Percentiles rank a stretch among this genome's conserved stretches.
These are phyloP conservation scores for Gloeostereum incarnatum DNA, from an alignment of 768 basidiomycete species.

Conservation along the genomic window DNA sequence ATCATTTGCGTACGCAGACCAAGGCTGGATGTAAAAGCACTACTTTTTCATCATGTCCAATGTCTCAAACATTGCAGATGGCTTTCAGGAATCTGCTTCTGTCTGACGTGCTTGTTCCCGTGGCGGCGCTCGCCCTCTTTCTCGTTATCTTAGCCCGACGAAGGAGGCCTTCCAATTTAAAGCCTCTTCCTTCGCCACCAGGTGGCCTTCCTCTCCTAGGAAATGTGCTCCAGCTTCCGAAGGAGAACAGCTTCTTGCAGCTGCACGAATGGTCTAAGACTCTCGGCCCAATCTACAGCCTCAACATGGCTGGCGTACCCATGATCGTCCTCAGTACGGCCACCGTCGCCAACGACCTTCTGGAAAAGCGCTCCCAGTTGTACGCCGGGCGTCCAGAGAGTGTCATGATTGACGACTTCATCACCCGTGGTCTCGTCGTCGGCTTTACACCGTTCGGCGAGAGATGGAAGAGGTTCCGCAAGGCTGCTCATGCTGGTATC, in stretches of 20 bases:
- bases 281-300: conserved; percentile 5
- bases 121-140: too few relatives aligned
- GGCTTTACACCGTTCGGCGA: not conserved
- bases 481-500: conserved; percentile 13
- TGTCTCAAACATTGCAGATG: too few relatives aligned
- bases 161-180: not conserved
- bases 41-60: too few relatives aligned
- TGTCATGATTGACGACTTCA: not conserved
- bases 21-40: too few relatives aligned
- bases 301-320: conserved; percentile 7
- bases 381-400: not conserved
- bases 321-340: conserved; percentile 18
- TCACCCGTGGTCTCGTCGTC: too few relatives aligned
- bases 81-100: too few relatives aligned
- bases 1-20: too few relatives aligned
- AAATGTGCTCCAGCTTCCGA: conserved; percentile 12
- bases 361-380: not conserved
- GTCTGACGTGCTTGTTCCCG: too few relatives aligned
- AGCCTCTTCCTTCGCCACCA: conserved; percentile 11
- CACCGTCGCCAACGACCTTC: conserved; percentile 9
- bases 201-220: conserved; percentile 14
- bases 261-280: conserved; percentile 8
- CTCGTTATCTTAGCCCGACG: too few relatives aligned
- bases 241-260: conserved; percentile 4
- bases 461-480: conserved; percentile 16